Evolutionary conservation across 164 flowering plant genomes (phyloP).

Genomic region (Taxillus chinensis): DNA sequence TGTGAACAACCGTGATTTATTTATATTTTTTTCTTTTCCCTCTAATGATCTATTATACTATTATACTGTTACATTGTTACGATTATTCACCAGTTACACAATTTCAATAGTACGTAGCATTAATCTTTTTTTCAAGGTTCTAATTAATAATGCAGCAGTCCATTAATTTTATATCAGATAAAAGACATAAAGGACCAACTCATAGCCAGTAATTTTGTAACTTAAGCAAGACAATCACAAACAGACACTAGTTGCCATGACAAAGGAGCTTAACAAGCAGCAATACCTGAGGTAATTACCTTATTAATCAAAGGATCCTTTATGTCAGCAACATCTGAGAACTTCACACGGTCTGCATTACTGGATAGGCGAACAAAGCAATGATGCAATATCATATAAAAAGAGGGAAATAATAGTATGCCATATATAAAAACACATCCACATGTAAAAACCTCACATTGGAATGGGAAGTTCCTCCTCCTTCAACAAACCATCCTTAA

Average conservation of each 20-base stretch:
- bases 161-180: too few relatives aligned
- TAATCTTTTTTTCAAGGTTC: too few relatives aligned
- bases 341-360: slow-evolving; percentile 52
- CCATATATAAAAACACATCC: neutral
- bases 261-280: neutral
- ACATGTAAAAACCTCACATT: slow-evolving; percentile 36
- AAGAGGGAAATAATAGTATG: neutral
- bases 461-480: slow-evolving; percentile 81
- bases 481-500: slow-evolving; percentile 72
- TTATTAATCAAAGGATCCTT: slow-evolving; percentile 81
- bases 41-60: too few relatives aligned
- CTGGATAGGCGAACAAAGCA: slow-evolving; percentile 24
- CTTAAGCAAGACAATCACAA: too few relatives aligned
- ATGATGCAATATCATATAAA: neutral
- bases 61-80: too few relatives aligned
- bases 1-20: too few relatives aligned
- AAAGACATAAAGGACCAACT: too few relatives aligned
- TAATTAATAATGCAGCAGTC: too few relatives aligned
- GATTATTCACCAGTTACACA: too few relatives aligned
- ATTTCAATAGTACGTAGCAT: too few relatives aligned
- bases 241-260: neutral
- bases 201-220: too few relatives aligned
- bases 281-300: slow-evolving; percentile 26
- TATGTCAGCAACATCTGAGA: slow-evolving; percentile 41
- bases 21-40: too few relatives aligned